Percentiles rank a stretch among this genome's conserved stretches.
phyloP scores from a whole-genome alignment of 305 asterid genomes.

The Solanum hybrid region DNA sequence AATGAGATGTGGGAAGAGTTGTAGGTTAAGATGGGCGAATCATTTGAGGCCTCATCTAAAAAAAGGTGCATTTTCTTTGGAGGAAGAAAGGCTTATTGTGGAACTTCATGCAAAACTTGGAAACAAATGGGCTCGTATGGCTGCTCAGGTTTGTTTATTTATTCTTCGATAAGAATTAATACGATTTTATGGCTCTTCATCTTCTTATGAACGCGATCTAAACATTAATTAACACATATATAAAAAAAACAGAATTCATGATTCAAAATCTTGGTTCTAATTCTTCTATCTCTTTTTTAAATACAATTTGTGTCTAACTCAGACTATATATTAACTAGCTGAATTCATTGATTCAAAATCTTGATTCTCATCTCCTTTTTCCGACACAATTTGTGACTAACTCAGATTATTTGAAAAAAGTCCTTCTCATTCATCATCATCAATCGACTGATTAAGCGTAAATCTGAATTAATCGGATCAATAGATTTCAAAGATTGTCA shows the following conservation, averaged over 20 bases:
- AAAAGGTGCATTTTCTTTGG: slow-evolving; percentile 55
- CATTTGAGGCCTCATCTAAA: slow-evolving; percentile 61
- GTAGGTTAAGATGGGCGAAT: slow-evolving; percentile 65
- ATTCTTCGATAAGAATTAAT: background rate
- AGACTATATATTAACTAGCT: no score
- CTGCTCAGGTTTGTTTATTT: slow-evolving; percentile 36
- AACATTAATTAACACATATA: background rate
- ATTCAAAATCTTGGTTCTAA: background rate
- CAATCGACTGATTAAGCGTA: fast-evolving
- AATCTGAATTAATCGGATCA: background rate
- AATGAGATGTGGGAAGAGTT: slow-evolving; percentile 61
- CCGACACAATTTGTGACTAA: background rate
- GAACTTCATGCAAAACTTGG: slow-evolving; percentile 73
- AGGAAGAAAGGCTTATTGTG: slow-evolving; percentile 48
- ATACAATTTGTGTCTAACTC: background rate
- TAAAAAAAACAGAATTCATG: background rate
- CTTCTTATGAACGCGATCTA: background rate
- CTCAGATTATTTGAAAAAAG: background rate
- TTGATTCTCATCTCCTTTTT: background rate
- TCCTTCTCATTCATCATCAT: background rate
- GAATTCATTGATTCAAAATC: background rate
- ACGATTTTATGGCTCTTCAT: background rate
- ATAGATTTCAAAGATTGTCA: background rate
- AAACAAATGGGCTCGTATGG: slow-evolving; percentile 72
- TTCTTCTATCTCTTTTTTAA: background rate